Evolutionary conservation across 2,329 filamentous ascomycete species (phyloP), one percentile per base, ranked within the genome.

Genomic region (Plenodomus lindquistii): DNA sequence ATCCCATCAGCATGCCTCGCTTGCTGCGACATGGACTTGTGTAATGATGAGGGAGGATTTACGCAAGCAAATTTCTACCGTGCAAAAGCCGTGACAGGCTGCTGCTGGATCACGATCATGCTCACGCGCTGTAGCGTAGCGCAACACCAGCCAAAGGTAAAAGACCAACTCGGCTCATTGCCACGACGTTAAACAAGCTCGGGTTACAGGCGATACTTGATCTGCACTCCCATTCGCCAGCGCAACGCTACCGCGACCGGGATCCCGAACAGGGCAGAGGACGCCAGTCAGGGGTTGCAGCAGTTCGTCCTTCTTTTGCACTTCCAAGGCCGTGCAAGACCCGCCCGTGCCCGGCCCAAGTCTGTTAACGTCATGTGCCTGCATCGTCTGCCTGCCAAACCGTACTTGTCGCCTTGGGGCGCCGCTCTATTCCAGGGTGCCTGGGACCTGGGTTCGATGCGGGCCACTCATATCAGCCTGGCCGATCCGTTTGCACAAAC

Each of bases 281-380:
- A 54, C 50, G 50, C 59, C 57, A 61, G 54, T 47, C 54, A 59
- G 54, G 57, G 48, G 49, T 48, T 40, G 50, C 29, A 35, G 44
- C 51, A 55, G 57, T 59, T 58, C 52, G 55, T 60, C 59, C 52
- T 50, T 42, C 37, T 41, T 43, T 41, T 48, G 46, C 48, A 40
- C 48, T 57, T 53, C 53, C 57, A 62, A 59, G 57, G 54, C 57
- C 49, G 54, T 59, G 59, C 54, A 63, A 66, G 59, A 56, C 59
- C 55, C 57, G 53, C 57, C 63, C 59, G 54, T 51, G 54, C 46
- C 52, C 42, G 54, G 52, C 56, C 46, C 20, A 54, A 50, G 55
- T 40, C 59, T 62, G 58, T 59, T 52, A 65, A 68, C 67, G 67
- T 71, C 67, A 71, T 70, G 67, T 68, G 67, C 60, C 52, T 57